Conservation (phyloP, 176 grass and related monocot genomes). For the Stipa capillata region DNA sequence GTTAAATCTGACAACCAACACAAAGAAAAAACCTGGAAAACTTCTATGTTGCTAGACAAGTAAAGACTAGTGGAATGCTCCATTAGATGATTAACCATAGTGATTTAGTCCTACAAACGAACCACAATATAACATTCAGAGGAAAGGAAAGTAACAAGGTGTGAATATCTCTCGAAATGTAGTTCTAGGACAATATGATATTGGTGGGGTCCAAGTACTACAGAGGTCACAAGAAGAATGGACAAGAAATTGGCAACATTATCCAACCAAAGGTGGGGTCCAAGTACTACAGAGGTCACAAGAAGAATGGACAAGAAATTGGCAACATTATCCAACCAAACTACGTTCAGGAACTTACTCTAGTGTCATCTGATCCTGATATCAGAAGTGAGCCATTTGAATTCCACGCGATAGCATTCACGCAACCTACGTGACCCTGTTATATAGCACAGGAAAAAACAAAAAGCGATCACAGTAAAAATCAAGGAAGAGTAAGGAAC, state of each 20-base stretch:
- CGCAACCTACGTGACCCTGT: conserved; percentile 82
- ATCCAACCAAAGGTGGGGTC: neutral
- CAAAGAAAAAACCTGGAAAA: neutral
- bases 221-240: neutral
- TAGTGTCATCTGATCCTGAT: conserved; percentile 98
- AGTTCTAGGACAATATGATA: neutral
- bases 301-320: neutral
- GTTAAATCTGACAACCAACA: neutral
- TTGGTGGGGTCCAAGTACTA: neutral
- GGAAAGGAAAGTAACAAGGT: neutral
- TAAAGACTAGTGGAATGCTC: too few species aligned
- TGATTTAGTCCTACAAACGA: neutral
- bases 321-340: neutral
- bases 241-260: neutral
- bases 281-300: neutral
- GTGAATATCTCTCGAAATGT: neutral
- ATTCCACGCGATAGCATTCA: conserved; percentile 94
- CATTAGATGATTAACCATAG: neutral
- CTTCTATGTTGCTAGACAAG: neutral
- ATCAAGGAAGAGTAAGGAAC: neutral
- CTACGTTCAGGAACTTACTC: conserved; percentile 41
- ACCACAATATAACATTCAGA: neutral
- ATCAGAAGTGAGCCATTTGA: conserved; percentile 85
- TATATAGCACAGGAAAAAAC: neutral
- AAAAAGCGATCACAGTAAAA: neutral